Evolutionary conservation across 2,329 filamentous ascomycete genomes (phyloP).

Genomic region (Cytospora piceicola): DNA sequence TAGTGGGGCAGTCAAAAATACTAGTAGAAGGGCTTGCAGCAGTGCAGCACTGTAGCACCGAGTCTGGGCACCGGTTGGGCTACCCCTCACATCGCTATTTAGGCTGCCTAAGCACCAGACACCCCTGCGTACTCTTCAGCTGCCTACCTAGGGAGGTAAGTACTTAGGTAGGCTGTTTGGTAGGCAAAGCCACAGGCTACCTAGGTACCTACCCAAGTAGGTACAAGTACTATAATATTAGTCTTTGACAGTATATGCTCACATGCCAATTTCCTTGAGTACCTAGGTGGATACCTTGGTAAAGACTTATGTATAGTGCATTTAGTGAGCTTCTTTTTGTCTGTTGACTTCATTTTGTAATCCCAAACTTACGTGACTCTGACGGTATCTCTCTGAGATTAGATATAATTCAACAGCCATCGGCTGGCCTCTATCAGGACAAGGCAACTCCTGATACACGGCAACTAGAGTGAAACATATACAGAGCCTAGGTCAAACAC

Average conservation of each 20-base stretch:
- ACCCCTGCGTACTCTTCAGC: too few relatives aligned
- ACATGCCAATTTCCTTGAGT: not conserved
- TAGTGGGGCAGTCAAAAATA: conserved; percentile 23
- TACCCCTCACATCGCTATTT: not conserved
- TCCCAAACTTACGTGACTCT: too few relatives aligned
- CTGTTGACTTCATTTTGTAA: not conserved
- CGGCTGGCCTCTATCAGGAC: not conserved
- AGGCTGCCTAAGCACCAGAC: too few relatives aligned
- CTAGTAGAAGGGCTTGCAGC: conserved; percentile 21
- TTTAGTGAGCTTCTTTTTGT: not conserved
- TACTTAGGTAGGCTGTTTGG: too few relatives aligned
- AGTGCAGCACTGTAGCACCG: not conserved
- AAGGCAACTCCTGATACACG: not conserved
- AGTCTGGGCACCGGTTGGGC: conserved; percentile 14
- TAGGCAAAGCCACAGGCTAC: too few relatives aligned
- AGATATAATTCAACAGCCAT: not conserved
- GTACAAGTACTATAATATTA: too few relatives aligned
- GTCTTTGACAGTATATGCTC: not conserved
- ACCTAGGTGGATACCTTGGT: not conserved
- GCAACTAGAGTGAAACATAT: not conserved
- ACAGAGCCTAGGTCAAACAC: not conserved
- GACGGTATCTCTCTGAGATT: not conserved
- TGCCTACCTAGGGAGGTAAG: too few relatives aligned
- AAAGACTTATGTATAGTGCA: not conserved
- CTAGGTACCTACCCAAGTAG: too few relatives aligned